These are phyloP conservation scores for Chytridiales sp. DNA, from an alignment of 371 early-diverging fungal genomes.

Conservation along the genomic window DNA sequence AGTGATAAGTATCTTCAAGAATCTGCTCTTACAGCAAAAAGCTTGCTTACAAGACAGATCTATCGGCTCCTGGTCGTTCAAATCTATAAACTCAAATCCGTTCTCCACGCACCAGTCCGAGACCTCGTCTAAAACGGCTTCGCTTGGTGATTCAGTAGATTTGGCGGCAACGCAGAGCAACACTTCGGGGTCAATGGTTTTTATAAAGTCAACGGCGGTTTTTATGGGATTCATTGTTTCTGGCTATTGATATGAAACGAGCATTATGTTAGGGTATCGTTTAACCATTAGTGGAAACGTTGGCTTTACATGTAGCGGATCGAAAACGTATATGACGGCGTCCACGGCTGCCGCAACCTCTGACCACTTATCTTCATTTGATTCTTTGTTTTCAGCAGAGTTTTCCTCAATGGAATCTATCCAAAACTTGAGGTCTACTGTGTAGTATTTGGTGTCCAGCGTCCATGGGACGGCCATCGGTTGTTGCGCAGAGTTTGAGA, in stretches of 20 bases:
- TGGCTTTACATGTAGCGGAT: constrained; percentile 48
- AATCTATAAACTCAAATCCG: constrained; percentile 66
- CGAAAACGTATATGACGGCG: constrained; percentile 66
- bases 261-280: constrained; percentile 31
- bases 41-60: too few relatives aligned
- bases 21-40: constrained; percentile 6
- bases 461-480: constrained; percentile 58
- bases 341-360: constrained; percentile 63
- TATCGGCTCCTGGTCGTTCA: constrained; percentile 31
- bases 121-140: constrained; percentile 30
- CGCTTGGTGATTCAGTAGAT: constrained; percentile 39
- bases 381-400: constrained; percentile 35
- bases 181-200: constrained; percentile 54
- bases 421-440: constrained; percentile 69
- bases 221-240: constrained; percentile 54
- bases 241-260: constrained; percentile 6
- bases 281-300: background rate
- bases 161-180: constrained; percentile 59
- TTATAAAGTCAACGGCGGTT: constrained; percentile 57
- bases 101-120: constrained; percentile 62
- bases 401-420: constrained; percentile 51
- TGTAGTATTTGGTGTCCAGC: constrained; percentile 71
- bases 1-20: constrained; percentile 2
- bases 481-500: too few relatives aligned
- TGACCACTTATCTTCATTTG: constrained; percentile 49